Base-by-base conservation (phyloP, 2,329 filamentous ascomycete species). In the Emmonsiellopsis sp. region DNA sequence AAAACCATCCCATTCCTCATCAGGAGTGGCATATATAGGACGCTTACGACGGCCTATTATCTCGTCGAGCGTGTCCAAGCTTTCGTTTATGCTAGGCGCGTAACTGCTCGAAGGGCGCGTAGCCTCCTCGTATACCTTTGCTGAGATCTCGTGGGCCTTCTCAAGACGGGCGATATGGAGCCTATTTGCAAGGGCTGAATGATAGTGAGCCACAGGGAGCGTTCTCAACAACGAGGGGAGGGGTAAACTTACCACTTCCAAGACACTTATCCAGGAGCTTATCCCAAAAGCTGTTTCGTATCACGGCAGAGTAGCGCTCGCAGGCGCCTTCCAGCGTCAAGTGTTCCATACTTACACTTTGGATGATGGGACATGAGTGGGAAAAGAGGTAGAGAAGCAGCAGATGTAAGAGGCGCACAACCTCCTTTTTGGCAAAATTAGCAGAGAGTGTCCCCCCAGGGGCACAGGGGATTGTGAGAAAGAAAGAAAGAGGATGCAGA, bases 241-340 rank as follows among this genome's bases (percentile, higher is more conserved):
- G 9, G 9, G 13, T n/a, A 5, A 7, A n/a, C 38, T 10, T n/a
- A 51, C 49, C 37, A 42, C 31, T 41, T 13, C 49, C 49, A 32
- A 51, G 38, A 43, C 49, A 51, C 37, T 42, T 51, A 26, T 51
- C 49, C 9, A 51, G 38, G 4, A 51, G 38, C 20, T 34, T 20
- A 40, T 51, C 49, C 49, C 49, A 51, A 13, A 51, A 7, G 16
- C 20, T 42, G 10, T 32, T 44, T 35, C 40, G 13, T 9, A 44
- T 4, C 11, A 51, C 50, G 10, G 37, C 40, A 10, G 11, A 15
- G 32, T 44, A 51, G 40, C 37, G 26, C 38, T 35, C 38, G 35
- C 40, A 51, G 0, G 50, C 50, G 7, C 11, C 31, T 35, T 51
- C 38, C 7, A 51, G 16, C 6, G 48, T 42, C 31, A 42, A 11